Evolutionary conservation across 371 early-diverging fungal species (phyloP), one percentile per base, ranked within the genome.

Genomic region (Mortierella sp.): DNA sequence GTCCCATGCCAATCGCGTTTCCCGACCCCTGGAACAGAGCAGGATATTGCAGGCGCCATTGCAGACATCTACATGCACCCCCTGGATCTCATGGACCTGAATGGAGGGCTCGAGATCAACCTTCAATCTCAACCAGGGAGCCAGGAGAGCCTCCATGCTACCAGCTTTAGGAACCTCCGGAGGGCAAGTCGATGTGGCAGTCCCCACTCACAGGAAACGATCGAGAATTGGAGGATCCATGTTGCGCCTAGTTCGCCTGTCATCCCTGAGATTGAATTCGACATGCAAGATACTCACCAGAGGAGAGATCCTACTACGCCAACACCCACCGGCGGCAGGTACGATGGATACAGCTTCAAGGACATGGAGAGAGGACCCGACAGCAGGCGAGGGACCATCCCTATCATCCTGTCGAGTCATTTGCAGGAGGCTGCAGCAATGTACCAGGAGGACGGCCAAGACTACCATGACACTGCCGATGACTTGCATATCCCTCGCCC

Each of bases 181-280:
- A 46, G 71, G 16, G 24, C 43, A 31, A 77, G 81, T 72, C 74
- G 69, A 57, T 75, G 78, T 40, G 76, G 75, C 0, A 75, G 85
- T 50, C n/a, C 71, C 1, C 64, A 81, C 21, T 84, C 85, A 21
- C 85, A 80, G 51, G 81, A 80, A 26, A 73, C 81, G 10, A 84
- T 84, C 16, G 85, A 84, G 24, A 80, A 84, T 28, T 84, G 85
- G 85, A 72, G 85, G 55, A 78, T 75, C 40, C 80, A 75, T 44
- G 81, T 84, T 9, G 78, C 72, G 6, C 85, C 85, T 1, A 84
- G 81, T 14, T 75, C 85, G 26, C 85, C 85, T 11, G 24, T 55
- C 6, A 74, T 77, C 50, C 70, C 77, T 8, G 73, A 61, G 6
- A 53, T 80, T 11, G 71, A 75, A 11, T 50, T 69, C 31, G 75